phyloP scores from a whole-genome alignment of 192 early-diverging fungal species.

The Coemansia sp. region DNA sequence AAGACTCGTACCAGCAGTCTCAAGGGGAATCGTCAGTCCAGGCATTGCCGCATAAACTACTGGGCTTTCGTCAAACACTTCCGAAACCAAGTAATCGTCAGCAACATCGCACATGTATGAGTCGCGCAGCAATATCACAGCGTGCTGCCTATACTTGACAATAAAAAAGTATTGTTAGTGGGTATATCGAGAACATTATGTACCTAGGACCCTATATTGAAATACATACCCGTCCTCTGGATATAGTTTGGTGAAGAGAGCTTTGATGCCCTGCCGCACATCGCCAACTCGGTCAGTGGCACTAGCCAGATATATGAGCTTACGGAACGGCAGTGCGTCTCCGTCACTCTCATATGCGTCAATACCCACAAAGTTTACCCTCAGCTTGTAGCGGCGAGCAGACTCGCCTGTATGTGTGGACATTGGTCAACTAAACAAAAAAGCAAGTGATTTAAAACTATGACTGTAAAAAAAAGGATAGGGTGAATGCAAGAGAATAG shows the following conservation, averaged over 20 bases:
- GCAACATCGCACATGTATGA: conserved; percentile 51
- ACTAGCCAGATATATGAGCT: conserved; percentile 40
- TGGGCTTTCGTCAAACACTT: conserved; percentile 55
- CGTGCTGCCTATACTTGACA: conserved; percentile 25
- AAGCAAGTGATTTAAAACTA: background rate
- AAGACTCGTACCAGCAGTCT: background rate
- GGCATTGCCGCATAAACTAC: conserved; percentile 47
- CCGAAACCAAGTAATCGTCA: conserved; percentile 48
- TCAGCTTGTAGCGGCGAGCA: conserved; percentile 43
- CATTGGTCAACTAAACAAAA: conserved; percentile 14
- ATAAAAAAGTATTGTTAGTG: background rate
- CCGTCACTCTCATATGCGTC: conserved; percentile 48
- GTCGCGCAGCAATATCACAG: conserved; percentile 41
- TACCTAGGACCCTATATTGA: background rate
- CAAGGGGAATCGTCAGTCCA: conserved; percentile 10
- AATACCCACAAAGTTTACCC: conserved; percentile 50
- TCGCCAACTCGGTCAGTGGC: conserved; percentile 29
- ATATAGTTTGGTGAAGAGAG: conserved; percentile 40
- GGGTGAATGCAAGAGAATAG: background rate
- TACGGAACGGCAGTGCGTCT: conserved; percentile 37
- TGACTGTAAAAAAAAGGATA: background rate
- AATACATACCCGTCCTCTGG: conserved; percentile 48
- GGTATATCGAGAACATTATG: background rate
- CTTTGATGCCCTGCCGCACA: conserved; percentile 31
- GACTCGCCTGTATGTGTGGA: background rate